Base-by-base conservation (phyloP, 2,329 filamentous ascomycete genomes). In the Aspergillus sp. region DNA sequence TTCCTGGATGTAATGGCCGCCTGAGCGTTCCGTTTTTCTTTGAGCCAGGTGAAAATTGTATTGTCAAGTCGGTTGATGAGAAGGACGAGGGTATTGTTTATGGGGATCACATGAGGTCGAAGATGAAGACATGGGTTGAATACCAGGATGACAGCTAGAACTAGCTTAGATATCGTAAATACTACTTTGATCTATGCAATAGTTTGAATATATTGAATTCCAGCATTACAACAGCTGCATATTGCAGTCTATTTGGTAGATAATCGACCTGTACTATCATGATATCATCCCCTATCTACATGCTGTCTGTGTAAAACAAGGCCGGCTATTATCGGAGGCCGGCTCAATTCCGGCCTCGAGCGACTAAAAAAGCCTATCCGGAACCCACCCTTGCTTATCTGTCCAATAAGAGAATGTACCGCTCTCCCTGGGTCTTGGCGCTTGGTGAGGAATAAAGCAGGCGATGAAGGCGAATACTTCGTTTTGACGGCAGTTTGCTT, bases 21-120 rank as follows among this genome's bases (percentile, higher is more conserved):
- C 70, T 69, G 43, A 72, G 68, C 39, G 67, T 74, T 27, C 71
- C 70, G 2, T 74, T 73, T 53, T 74, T 75, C 56, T 73, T 73
- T 47, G 69, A 73, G 55, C 71, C 70, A 1, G 70, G 70, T 4
- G 61, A 69, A 49, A 46, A 60, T 11, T 71, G 69, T 53, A 47
- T 70, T 12, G 62, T 73, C 7, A 51, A 55, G 40, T 63, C 64
- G 35, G 55, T 73, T 9, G 61, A 64, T 51, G 62, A 57, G 7
- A 55, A 55, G 12, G 53, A 57, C 1, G 54, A 57, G 9, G 52
- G 51, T 4, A 56, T 71, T 5, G 44, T 68, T 1, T 73, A 72
- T 52, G 69, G 69, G 2, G 59, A 69, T 41, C 67, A 70, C 58
- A 64, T 72, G 3, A 50, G 66, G 43, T 59, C 57, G 46, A 72